A percentile compares a stretch with the other conserved stretches of the same genome.
phyloP scores from a whole-genome alignment of 1,284 basidiomycete species.

The Fistulinella staudtii region DNA sequence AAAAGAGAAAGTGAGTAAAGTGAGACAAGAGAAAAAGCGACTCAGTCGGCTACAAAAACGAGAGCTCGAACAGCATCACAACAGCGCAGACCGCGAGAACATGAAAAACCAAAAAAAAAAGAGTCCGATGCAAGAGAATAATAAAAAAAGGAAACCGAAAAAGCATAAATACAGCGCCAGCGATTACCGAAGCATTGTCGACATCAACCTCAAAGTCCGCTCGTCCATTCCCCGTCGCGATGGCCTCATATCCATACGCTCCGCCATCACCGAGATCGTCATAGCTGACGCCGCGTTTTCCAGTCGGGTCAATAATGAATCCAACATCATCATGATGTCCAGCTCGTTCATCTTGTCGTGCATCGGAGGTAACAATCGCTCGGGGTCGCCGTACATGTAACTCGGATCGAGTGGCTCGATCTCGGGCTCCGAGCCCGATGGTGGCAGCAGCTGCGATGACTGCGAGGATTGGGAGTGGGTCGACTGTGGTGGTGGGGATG shows the following conservation, averaged over 20 bases:
- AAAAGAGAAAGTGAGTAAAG: too few species aligned
- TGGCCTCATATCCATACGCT: constrained; percentile 29
- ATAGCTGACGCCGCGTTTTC: constrained; percentile 77
- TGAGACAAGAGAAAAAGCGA: too few species aligned
- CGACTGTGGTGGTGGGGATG: too few species aligned
- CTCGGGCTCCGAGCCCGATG: constrained; percentile 27
- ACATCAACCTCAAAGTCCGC: constrained; percentile 43
- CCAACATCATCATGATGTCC: constrained; percentile 73
- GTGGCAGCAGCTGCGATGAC: too few species aligned
- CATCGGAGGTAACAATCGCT: constrained; percentile 68
- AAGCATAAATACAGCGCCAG: constrained; percentile 5
- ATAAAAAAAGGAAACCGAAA: not conserved
- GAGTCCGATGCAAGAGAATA: not conserved
- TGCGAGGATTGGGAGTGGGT: too few species aligned
- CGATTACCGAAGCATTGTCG: constrained; percentile 22
- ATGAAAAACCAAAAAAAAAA: too few species aligned
- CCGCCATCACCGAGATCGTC: constrained; percentile 30
- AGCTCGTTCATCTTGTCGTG: constrained; percentile 71
- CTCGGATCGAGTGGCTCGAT: constrained; percentile 34
- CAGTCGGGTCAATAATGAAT: constrained; percentile 72
- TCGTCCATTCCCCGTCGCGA: constrained; percentile 40
- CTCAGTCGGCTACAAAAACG: too few species aligned
- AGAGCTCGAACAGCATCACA: too few species aligned
- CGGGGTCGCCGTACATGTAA: constrained; percentile 57
- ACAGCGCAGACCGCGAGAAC: too few species aligned